Percentiles rank a stretch among this genome's conserved stretches.
Conservation (phyloP, 202 grass and related monocot species). For the Setaria italica region DNA sequence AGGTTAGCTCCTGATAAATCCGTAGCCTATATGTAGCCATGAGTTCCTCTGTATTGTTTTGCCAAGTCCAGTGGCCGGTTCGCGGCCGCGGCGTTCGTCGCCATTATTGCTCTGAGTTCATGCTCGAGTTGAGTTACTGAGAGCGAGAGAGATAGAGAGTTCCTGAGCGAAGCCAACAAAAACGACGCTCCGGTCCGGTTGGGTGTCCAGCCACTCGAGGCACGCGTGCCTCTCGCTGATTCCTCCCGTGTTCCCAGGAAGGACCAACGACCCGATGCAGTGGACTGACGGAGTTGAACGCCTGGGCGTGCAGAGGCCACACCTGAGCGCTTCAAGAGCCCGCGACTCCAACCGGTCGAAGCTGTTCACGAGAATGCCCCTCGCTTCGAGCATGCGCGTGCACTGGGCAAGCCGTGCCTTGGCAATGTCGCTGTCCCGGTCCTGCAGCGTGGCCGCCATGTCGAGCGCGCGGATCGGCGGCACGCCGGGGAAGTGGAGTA, state of each 20-base stretch:
- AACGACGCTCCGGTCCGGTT: conserved; percentile 63
- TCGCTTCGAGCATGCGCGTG: conserved; percentile 33
- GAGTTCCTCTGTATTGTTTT: no score
- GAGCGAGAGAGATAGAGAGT: no score
- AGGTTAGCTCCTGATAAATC: no score
- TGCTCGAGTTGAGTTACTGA: no score
- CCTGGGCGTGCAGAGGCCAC: conserved; percentile 52
- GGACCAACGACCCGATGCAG: conserved; percentile 66
- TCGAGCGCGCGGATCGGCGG: conserved; percentile 58
- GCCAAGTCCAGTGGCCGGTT: no score
- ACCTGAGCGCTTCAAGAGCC: conserved; percentile 47
- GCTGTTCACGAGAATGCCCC: conserved; percentile 70
- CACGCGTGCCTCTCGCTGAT: conserved; percentile 47
- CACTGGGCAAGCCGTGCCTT: neutral
- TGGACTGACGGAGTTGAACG: conserved; percentile 48
- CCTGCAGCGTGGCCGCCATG: conserved; percentile 33
- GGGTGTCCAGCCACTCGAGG: conserved; percentile 69
- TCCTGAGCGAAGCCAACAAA: no score
- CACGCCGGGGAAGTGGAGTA: conserved; percentile 47
- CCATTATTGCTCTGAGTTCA: no score
- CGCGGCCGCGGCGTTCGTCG: no score
- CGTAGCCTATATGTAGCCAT: no score
- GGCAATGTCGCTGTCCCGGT: conserved; percentile 17
- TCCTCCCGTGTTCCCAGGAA: conserved; percentile 1
- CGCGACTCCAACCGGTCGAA: conserved; percentile 63